A percentile compares a stretch with the other conserved stretches of the same genome.
phyloP scores from a whole-genome alignment of 225 moss, liverwort and hornwort genomes.

The Pseudisothecium myosuroides region DNA sequence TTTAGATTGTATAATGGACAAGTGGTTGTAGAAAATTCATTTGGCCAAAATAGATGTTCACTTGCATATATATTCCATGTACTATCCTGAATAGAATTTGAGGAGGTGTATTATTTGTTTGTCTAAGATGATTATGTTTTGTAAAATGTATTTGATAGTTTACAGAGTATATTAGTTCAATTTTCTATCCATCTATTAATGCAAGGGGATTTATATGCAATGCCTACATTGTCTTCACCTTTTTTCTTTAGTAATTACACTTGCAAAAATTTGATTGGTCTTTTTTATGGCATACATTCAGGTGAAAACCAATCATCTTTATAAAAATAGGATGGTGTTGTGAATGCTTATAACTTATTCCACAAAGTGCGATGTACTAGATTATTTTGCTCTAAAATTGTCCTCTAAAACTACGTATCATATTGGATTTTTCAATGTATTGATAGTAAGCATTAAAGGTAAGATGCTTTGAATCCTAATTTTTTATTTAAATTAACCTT shows the following conservation, averaged over 20 bases:
- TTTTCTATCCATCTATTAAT: background rate
- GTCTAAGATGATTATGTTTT: background rate
- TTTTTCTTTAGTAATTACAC: background rate
- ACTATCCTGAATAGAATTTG: background rate
- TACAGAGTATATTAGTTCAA: background rate
- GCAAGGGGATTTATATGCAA: background rate
- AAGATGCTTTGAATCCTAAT: background rate
- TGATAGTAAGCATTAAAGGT: background rate
- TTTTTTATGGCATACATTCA: background rate
- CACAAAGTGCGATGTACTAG: accelerated
- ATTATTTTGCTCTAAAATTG: background rate
- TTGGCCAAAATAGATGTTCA: background rate
- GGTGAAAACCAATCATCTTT: background rate
- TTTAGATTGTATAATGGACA: no score
- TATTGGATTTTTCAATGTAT: background rate
- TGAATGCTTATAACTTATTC: background rate
- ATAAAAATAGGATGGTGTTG: background rate
- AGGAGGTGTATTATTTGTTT: background rate
- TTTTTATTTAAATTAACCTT: background rate
- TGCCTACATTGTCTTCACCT: background rate
- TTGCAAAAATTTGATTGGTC: background rate
- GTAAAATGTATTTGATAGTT: background rate
- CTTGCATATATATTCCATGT: background rate
- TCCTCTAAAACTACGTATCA: background rate
- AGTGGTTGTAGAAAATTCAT: background rate